Base-by-base conservation (phyloP, 2,329 filamentous ascomycete genomes). In the Corynespora cassiicola region DNA sequence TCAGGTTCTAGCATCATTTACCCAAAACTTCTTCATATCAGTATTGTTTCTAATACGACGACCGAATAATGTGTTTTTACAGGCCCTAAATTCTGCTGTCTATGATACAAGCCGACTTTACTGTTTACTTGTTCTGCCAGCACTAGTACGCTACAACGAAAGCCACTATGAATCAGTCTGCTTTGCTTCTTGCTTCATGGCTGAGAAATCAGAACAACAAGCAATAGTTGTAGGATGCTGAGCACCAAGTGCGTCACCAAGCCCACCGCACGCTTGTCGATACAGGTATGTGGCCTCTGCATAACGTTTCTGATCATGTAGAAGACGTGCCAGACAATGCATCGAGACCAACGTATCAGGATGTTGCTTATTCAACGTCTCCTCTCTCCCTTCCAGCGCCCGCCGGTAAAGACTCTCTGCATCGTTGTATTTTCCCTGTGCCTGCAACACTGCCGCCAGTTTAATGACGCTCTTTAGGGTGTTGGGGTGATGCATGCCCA, bases 221-320 rank as follows among this genome's bases (percentile, higher is more conserved):
- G 29, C 21, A 31, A 43, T 38, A n/a, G 34, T 43, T 23, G 14
- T 20, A 35, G 41, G 36, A 24, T 44, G 41, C 27, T 39, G 18
- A 7, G 29, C n/a, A 12, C 41, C 41, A 25, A 44, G 33, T 15
- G 25, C 23, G 9, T 35, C 36, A 18, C 9, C 18, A 20, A 10
- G 17, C 10, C 34, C 34, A n/a, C n/a, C n/a, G n/a, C n/a, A n/a
- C 7, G 32, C 42, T 36, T 27, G 10, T 19, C 28, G 22, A 25
- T 29, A 34, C n/a, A 41, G 29, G 19, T 32, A 19, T 19, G 28
- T 24, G 9, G 47, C 40, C 22, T 50, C 41, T 7, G 31, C 18
- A 11, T 47, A 34, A 4, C 32, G 27, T 11, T 41, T 41, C 17
- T 36, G 27, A 9, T 17, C 7, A 3, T 22, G 18, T 14, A 39